Conservation (phyloP, 768 basidiomycete species). For the Postia placenta region DNA sequence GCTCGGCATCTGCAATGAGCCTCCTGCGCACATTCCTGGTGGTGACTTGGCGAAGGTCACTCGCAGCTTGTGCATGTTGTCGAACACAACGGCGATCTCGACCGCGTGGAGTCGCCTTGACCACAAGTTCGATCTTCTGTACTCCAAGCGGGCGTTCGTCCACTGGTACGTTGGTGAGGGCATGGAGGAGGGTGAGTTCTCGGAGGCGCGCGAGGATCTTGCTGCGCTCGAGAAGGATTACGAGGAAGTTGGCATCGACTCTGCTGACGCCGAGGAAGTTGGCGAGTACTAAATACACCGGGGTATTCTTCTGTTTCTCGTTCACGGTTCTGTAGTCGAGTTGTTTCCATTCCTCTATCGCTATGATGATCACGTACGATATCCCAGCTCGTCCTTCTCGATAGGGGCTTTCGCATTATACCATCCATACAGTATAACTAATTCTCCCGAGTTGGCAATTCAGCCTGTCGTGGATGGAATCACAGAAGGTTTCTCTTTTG, state of each 20-base stretch:
- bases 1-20: conserved; percentile 73
- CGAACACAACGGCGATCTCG: conserved; percentile 70
- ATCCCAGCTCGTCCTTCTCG: conserved; percentile 23
- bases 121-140: conserved; percentile 77
- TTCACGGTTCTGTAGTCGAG: conserved; percentile 18
- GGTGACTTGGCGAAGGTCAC: conserved; percentile 75
- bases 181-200: conserved; percentile 95
- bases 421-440: conserved; percentile 19
- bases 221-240: conserved; percentile 99
- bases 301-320: conserved; percentile 19
- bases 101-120: conserved; percentile 69
- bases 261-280: conserved; percentile 44
- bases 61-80: conserved; percentile 72
- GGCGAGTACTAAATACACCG: conserved; percentile 37
- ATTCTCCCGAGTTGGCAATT: conserved; percentile 2
- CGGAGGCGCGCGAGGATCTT: conserved; percentile 96
- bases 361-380: conserved; percentile 29
- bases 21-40: conserved; percentile 67
- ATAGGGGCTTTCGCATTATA: conserved; percentile 22
- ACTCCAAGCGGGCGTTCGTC: conserved; percentile 53
- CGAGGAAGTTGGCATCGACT: conserved; percentile 69
- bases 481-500: too few species aligned
- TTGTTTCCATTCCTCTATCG: conserved; percentile 18
- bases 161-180: conserved; percentile 72
- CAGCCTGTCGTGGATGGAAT: too few species aligned